Conservation (phyloP, 768 basidiomycete genomes). For the Naganishia kalamii region DNA sequence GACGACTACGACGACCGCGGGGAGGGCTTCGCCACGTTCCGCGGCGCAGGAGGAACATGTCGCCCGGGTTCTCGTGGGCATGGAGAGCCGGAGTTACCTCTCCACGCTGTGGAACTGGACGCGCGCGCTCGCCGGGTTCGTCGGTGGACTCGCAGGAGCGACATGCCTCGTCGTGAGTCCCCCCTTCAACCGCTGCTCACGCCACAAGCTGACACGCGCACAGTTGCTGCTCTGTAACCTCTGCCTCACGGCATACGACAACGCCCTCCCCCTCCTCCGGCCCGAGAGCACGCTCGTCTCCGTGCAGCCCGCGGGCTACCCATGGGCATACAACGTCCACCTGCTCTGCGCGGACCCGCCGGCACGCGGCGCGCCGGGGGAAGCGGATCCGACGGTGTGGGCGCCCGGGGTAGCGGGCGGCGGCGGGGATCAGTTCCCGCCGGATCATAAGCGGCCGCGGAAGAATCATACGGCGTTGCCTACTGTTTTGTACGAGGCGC, state of each 20-base stretch:
- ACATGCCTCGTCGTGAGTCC: slow-evolving; percentile 38
- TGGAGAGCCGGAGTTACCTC: slow-evolving; percentile 34
- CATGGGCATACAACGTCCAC: slow-evolving; percentile 38
- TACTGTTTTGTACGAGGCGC: slow-evolving; percentile 41
- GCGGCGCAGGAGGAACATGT: slow-evolving; percentile 31
- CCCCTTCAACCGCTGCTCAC: background rate
- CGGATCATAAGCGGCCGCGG: slow-evolving; percentile 13
- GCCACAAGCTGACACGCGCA: background rate
- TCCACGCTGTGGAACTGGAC: slow-evolving; percentile 30
- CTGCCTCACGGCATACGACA: slow-evolving; percentile 42
- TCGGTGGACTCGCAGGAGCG: slow-evolving; percentile 38
- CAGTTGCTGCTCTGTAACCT: slow-evolving; percentile 42
- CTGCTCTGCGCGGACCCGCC: slow-evolving; percentile 37
- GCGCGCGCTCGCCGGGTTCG: slow-evolving; percentile 35
- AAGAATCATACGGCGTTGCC: slow-evolving; percentile 27
- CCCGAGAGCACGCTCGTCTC: slow-evolving; percentile 28
- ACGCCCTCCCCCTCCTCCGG: slow-evolving; percentile 31
- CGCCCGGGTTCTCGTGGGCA: slow-evolving; percentile 37
- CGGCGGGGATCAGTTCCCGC: slow-evolving; percentile 14
- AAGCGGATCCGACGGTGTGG: background rate
- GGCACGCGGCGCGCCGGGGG: background rate
- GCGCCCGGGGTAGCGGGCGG: background rate
- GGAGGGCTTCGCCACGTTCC: background rate
- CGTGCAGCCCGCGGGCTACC: slow-evolving; percentile 28
- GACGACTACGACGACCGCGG: background rate